These are phyloP conservation scores for Coemansia aciculifera DNA, from an alignment of 192 early-diverging fungal species.

Conservation along the genomic window DNA sequence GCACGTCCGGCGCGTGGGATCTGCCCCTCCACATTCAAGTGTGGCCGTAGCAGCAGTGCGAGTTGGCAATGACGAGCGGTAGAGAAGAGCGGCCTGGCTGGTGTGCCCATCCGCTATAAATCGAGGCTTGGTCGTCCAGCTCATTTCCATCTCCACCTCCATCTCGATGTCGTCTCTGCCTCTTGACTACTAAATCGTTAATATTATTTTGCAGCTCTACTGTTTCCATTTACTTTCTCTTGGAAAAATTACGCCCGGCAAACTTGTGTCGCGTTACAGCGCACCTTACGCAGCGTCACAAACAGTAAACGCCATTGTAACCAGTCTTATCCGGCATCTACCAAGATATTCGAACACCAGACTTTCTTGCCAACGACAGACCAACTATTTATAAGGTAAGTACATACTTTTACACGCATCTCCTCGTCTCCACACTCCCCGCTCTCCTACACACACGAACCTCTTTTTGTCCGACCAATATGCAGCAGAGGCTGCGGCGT, in stretches of 20 bases:
- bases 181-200: background rate
- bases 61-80: background rate
- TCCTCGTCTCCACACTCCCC: background rate
- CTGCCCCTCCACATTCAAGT: background rate
- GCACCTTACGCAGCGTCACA: background rate
- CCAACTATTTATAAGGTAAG: background rate
- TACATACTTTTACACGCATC: background rate
- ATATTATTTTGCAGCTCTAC: slow-evolving; percentile 1
- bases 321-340: background rate
- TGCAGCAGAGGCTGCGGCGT: too few species aligned
- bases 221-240: slow-evolving; percentile 3
- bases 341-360: background rate
- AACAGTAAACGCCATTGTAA: slow-evolving; percentile 2
- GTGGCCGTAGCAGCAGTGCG: background rate
- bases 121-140: background rate
- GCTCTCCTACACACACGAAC: background rate
- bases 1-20: slow-evolving; percentile 4
- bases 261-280: background rate
- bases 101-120: background rate
- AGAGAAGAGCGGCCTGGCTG: background rate
- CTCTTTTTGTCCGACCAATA: background rate
- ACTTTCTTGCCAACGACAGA: background rate
- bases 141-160: background rate
- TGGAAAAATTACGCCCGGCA: background rate
- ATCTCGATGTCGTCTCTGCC: background rate